These are phyloP conservation scores for Colletotrichum agaves DNA, from an alignment of 2,329 filamentous ascomycete genomes.

Conservation along the genomic window DNA sequence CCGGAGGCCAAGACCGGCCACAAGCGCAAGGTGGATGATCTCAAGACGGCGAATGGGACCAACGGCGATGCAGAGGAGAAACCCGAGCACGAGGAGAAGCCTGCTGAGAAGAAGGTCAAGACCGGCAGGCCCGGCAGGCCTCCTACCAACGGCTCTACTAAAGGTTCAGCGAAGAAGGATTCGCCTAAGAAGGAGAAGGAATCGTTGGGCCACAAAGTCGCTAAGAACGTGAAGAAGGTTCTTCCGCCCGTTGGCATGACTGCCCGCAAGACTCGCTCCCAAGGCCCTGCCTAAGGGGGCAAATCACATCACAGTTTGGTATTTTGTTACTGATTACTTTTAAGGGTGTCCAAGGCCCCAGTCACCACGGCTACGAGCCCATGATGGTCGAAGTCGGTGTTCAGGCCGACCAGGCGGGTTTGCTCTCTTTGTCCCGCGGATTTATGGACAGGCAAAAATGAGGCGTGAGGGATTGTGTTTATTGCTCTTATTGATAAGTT, in stretches of 20 bases:
- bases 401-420: slow-evolving; percentile 15
- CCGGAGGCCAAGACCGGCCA: slow-evolving; percentile 45
- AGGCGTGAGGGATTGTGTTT: slow-evolving; percentile 8
- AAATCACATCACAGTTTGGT: no score
- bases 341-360: background rate
- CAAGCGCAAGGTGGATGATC: slow-evolving; percentile 53
- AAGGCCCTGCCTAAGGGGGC: slow-evolving; percentile 43
- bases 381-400: slow-evolving; percentile 9
- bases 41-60: slow-evolving; percentile 39
- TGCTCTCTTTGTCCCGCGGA: slow-evolving; percentile 17
- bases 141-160: slow-evolving; percentile 25
- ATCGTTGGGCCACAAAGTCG: slow-evolving; percentile 33
- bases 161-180: slow-evolving; percentile 13
- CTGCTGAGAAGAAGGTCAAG: slow-evolving; percentile 42
- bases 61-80: slow-evolving; percentile 38
- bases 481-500: background rate
- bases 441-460: slow-evolving; percentile 30
- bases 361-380: slow-evolving; percentile 6
- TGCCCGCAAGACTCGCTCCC: slow-evolving; percentile 55
- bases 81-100: slow-evolving; percentile 20
- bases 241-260: slow-evolving; percentile 48
- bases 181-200: slow-evolving; percentile 31
- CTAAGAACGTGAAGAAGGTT: slow-evolving; percentile 52
- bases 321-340: background rate
- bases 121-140: slow-evolving; percentile 37